Conservation (phyloP, 352 stramenopile genomes). For the Phytopythium ostracodes region DNA sequence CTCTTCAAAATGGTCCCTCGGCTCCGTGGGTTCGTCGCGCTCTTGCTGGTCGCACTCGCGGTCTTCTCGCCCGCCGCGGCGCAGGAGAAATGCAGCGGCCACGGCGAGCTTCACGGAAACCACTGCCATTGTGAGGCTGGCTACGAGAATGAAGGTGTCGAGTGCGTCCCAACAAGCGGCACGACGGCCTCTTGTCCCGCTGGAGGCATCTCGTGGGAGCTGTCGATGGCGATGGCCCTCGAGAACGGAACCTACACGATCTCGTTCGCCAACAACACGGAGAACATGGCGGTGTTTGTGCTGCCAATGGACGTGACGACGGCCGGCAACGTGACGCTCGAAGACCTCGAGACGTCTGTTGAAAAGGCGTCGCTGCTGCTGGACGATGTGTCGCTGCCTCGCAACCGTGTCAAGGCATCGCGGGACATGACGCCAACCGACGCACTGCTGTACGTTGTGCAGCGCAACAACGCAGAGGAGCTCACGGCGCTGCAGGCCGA, state of each 20-base stretch:
- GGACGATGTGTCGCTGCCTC: conserved; percentile 34
- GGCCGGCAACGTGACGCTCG: conserved; percentile 12
- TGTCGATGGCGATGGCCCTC: conserved; percentile 39
- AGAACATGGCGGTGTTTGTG: conserved; percentile 43
- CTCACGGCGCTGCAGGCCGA: conserved; percentile 25
- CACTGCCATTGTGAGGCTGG: conserved; percentile 41
- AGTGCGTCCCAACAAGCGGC: conserved; percentile 24
- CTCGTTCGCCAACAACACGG: conserved; percentile 34
- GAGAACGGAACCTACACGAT: conserved; percentile 39
- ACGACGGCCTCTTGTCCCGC: conserved; percentile 21
- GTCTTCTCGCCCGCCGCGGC: conserved; percentile 10
- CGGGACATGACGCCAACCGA: conserved; percentile 36
- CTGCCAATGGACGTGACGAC: conserved; percentile 24
- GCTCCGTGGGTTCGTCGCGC: background rate
- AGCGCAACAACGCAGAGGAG: conserved; percentile 42
- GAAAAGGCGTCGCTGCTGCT: conserved; percentile 18
- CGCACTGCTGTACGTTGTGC: conserved; percentile 38
- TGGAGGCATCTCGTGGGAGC: conserved; percentile 34
- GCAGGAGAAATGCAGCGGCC: conserved; percentile 35
- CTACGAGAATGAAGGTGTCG: conserved; percentile 33
- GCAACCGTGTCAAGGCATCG: conserved; percentile 36
- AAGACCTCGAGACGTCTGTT: conserved; percentile 23
- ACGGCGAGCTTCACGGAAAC: conserved; percentile 36
- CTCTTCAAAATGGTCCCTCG: background rate
- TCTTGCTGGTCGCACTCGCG: conserved; percentile 14